These are phyloP conservation scores for Kazachstania sp. DNA, from an alignment of 1,139 yeast species.

Conservation along the genomic window DNA sequence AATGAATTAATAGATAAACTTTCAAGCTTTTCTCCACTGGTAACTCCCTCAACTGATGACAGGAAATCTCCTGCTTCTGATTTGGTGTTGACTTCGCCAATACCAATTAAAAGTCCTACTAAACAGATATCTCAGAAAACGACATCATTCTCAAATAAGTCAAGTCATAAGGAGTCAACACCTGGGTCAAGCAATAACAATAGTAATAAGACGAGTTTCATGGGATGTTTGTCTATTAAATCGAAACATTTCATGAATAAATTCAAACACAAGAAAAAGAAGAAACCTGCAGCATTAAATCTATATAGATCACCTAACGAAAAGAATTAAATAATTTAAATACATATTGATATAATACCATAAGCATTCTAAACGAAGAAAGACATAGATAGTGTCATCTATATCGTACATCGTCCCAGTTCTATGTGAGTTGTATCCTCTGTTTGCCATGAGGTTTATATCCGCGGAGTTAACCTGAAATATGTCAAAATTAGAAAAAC, in stretches of 20 bases:
- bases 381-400: no score
- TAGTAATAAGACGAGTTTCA: background rate
- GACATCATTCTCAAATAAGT: no score
- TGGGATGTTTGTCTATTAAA: background rate
- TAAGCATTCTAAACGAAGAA: no score
- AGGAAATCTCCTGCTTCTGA: background rate
- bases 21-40: constrained; percentile 5
- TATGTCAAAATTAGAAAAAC: no score
- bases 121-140: background rate
- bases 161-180: no score
- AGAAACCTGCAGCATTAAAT: background rate
- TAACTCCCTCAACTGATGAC: constrained; percentile 5
- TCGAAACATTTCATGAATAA: background rate
- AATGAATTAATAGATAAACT: constrained; percentile 6
- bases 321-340: background rate
- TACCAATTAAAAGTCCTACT: background rate
- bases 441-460: no score
- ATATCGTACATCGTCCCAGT: no score
- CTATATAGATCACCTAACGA: constrained; percentile 1
- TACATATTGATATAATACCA: no score
- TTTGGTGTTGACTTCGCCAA: background rate
- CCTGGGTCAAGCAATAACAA: no score
- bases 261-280: background rate
- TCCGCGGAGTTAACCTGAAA: no score
- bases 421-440: no score